A percentile compares a stretch with the other conserved stretches of the same genome.
Evolutionary conservation across 2,329 filamentous ascomycete genomes (phyloP).

Genomic region (Alternaria atra): DNA sequence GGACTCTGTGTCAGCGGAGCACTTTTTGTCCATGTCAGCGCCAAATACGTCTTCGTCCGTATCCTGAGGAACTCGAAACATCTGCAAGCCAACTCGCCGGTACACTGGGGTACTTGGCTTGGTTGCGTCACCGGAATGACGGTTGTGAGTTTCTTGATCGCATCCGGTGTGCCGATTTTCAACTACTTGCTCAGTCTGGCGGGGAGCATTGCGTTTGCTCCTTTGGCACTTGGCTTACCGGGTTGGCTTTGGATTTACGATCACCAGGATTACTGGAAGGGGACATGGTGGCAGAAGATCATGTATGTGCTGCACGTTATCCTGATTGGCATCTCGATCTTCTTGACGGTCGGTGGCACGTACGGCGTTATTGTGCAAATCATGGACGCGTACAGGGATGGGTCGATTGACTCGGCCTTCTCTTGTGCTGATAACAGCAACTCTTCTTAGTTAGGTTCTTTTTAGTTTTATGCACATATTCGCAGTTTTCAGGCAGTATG

Average conservation of each 20-base stretch:
- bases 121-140: constrained; percentile 55
- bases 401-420: constrained; percentile 53
- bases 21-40: constrained; percentile 60
- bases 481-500: background rate
- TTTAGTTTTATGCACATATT: background rate
- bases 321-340: constrained; percentile 57
- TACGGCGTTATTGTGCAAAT: constrained; percentile 62
- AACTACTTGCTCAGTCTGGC: constrained; percentile 61
- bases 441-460: constrained; percentile 27
- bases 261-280: constrained; percentile 54
- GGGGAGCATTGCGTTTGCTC: constrained; percentile 62
- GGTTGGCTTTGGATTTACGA: constrained; percentile 63
- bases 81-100: constrained; percentile 60
- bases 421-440: constrained; percentile 45
- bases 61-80: constrained; percentile 62
- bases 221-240: constrained; percentile 59
- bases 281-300: constrained; percentile 45
- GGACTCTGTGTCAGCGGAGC: constrained; percentile 63
- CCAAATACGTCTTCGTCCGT: constrained; percentile 66
- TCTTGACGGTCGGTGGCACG: constrained; percentile 60
- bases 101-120: constrained; percentile 68
- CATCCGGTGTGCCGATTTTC: constrained; percentile 65
- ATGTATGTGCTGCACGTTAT: constrained; percentile 55
- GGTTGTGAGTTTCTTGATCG: constrained; percentile 60
- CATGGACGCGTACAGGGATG: constrained; percentile 60